phyloP scores from a whole-genome alignment of 2,329 filamentous ascomycete species.

The Stromatinia cepivora region DNA sequence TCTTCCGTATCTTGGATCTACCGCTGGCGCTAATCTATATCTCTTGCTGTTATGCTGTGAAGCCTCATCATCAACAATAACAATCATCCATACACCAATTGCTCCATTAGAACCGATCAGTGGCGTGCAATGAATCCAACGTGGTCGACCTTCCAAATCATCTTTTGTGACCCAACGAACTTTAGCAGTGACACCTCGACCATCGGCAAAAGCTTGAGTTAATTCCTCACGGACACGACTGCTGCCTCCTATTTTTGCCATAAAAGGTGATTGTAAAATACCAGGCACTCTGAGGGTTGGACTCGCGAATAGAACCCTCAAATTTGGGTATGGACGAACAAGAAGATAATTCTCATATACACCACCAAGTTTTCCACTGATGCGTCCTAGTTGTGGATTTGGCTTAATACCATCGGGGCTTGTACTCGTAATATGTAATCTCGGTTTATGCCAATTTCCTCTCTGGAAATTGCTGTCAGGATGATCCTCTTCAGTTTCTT shows the following conservation, averaged over 20 bases:
- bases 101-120: constrained; percentile 64
- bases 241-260: constrained; percentile 55
- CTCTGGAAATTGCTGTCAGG: constrained; percentile 43
- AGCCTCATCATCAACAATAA: constrained; percentile 66
- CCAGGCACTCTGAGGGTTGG: constrained; percentile 66
- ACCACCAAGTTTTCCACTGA: constrained; percentile 44
- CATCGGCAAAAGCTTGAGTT: constrained; percentile 61
- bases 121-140: constrained; percentile 79
- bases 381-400: constrained; percentile 18
- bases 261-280: constrained; percentile 61
- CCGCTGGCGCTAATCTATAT: constrained; percentile 37
- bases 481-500: constrained; percentile 47
- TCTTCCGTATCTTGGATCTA: constrained; percentile 37
- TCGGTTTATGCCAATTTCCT: constrained; percentile 45
- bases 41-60: constrained; percentile 25
- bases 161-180: constrained; percentile 64
- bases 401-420: constrained; percentile 32
- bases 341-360: constrained; percentile 61
- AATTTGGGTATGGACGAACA: constrained; percentile 63
- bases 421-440: constrained; percentile 45
- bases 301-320: constrained; percentile 68
- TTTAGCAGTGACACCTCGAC: constrained; percentile 72
- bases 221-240: constrained; percentile 51
- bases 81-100: constrained; percentile 77
- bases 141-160: constrained; percentile 55